Evolutionary conservation across 1,284 basidiomycete species (phyloP).

Genomic region (Erythrobasidium hasegawianum): DNA sequence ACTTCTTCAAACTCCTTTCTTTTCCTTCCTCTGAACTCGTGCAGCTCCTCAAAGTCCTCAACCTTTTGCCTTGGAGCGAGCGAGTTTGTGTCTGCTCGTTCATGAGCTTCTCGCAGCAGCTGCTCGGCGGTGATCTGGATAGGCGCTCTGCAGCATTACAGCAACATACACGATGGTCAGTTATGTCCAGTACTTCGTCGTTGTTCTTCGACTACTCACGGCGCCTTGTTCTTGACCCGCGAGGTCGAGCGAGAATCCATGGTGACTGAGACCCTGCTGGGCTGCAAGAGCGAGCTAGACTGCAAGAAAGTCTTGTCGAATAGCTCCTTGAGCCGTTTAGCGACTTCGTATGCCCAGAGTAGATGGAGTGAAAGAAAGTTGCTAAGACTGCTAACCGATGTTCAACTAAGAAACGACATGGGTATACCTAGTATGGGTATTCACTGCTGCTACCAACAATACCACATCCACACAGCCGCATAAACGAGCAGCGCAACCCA

Average conservation of each 20-base stretch:
- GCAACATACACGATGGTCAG: neutral
- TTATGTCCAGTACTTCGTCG: too few relatives aligned
- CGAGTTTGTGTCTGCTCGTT: constrained; percentile 86
- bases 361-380: too few relatives aligned
- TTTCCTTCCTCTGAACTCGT: constrained; percentile 92
- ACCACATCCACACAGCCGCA: constrained; percentile 16
- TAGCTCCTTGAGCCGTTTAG: too few relatives aligned
- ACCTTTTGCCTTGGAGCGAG: constrained; percentile 89
- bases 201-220: constrained; percentile 18
- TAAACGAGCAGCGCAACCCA: constrained; percentile 28
- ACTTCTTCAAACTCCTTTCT: constrained; percentile 95
- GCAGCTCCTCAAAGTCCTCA: constrained; percentile 94
- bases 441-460: constrained; percentile 26
- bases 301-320: too few relatives aligned
- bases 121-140: constrained; percentile 91
- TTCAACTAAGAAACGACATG: too few relatives aligned
- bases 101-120: constrained; percentile 94
- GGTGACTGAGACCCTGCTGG: neutral
- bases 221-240: constrained; percentile 35
- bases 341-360: too few relatives aligned
- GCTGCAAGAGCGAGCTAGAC: too few relatives aligned
- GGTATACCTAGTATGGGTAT: too few relatives aligned
- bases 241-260: constrained; percentile 32
- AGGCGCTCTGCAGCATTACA: constrained; percentile 14
- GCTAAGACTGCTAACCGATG: too few relatives aligned